phyloP scores from a whole-genome alignment of 1,284 basidiomycete genomes.

The Taiwanofungus camphoratus region DNA sequence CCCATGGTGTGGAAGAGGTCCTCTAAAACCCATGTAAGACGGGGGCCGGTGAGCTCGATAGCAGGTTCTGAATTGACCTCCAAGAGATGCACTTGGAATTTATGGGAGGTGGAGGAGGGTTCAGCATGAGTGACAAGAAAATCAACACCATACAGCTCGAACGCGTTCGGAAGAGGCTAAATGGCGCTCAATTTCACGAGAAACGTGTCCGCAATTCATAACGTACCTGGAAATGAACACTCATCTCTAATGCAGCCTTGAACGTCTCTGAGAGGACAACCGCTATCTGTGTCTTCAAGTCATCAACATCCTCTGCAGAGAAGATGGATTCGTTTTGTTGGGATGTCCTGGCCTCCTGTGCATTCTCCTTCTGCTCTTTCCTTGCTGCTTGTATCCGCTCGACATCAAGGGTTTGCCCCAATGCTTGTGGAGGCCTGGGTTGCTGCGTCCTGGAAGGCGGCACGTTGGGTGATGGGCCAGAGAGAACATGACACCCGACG shows the following conservation, averaged over 20 bases:
- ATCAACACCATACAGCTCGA: constrained; percentile 93
- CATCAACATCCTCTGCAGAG: constrained; percentile 45
- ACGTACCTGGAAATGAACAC: constrained; percentile 81
- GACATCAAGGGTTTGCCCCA: constrained; percentile 16
- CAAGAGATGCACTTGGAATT: constrained; percentile 70
- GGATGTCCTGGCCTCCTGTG: constrained; percentile 21
- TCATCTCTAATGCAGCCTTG: constrained; percentile 78
- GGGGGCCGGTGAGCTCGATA: constrained; percentile 88
- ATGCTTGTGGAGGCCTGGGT: constrained; percentile 13
- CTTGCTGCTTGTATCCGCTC: constrained; percentile 14
- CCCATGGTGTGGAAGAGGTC: constrained; percentile 77
- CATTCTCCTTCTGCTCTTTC: constrained; percentile 4
- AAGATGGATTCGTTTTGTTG: constrained; percentile 19
- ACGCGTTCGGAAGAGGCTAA: constrained; percentile 86
- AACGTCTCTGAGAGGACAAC: constrained; percentile 77
- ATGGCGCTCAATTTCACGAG: constrained; percentile 9
- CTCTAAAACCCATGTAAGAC: constrained; percentile 74
- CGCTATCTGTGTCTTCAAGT: constrained; percentile 59
- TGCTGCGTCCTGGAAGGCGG: not conserved
- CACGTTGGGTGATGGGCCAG: constrained; percentile 14
- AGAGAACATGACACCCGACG: constrained; percentile 54
- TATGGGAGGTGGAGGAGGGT: constrained; percentile 9
- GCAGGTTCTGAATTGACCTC: constrained; percentile 97
- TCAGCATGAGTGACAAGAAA: constrained; percentile 67
- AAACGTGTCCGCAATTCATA: not conserved